A percentile compares a stretch with the other conserved stretches of the same genome.
phyloP scores from a whole-genome alignment of 805 yeast genomes.

The Suhomyces emberorum region DNA sequence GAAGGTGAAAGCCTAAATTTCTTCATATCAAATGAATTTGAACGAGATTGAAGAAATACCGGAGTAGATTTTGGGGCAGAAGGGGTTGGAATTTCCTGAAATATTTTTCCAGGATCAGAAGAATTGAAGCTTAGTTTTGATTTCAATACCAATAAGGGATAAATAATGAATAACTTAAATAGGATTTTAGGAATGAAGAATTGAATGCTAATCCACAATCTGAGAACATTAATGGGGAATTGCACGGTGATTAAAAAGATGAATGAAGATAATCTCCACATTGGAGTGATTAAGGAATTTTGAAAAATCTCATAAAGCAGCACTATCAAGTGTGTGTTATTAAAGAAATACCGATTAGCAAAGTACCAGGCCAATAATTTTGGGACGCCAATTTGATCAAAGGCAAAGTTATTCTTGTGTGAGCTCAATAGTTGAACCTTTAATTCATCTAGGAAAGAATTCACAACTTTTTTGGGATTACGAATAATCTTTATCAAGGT shows the following conservation, averaged over 20 bases:
- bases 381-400: no score
- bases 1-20: constrained; percentile 2
- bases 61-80: background rate
- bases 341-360: constrained; percentile 8
- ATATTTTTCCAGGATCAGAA: background rate
- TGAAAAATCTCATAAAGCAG: background rate
- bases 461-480: background rate
- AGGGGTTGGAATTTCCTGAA: background rate
- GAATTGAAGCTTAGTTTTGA: background rate
- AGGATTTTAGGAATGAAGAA: constrained; percentile 21
- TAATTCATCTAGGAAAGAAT: background rate
- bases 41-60: background rate
- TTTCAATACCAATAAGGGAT: background rate
- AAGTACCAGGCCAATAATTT: constrained; percentile 16
- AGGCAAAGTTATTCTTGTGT: background rate
- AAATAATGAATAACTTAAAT: constrained; percentile 7
- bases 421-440: background rate
- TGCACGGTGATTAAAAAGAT: constrained; percentile 8
- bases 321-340: constrained; percentile 1
- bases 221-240: constrained; percentile 16
- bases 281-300: background rate
- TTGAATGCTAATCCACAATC: constrained; percentile 12
- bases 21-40: constrained; percentile 1
- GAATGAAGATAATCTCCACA: background rate
- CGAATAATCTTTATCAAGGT: background rate